These are phyloP conservation scores for Pleurotus cornucopiae DNA, from an alignment of 768 basidiomycete species.

Conservation along the genomic window DNA sequence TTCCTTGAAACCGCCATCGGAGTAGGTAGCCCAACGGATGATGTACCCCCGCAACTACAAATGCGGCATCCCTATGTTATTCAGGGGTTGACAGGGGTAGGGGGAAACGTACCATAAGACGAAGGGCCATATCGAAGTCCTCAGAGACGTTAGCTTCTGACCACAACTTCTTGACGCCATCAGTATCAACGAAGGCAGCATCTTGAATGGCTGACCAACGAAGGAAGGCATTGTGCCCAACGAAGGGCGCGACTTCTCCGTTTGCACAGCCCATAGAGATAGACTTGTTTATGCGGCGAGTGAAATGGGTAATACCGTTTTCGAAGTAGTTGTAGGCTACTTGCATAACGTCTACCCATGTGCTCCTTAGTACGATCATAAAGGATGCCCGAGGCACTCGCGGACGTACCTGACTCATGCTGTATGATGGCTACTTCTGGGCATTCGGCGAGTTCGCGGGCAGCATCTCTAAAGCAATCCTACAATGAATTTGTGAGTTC, in stretches of 20 bases:
- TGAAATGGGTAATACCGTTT: slow-evolving; percentile 87
- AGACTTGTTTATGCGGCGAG: slow-evolving; percentile 78
- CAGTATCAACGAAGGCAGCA: slow-evolving; percentile 70
- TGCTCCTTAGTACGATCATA: not conserved
- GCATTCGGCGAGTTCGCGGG: slow-evolving; percentile 76
- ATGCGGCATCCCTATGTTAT: not conserved
- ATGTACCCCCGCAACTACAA: slow-evolving; percentile 57
- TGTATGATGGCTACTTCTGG: slow-evolving; percentile 88
- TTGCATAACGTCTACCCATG: slow-evolving; percentile 72
- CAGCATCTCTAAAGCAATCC: slow-evolving; percentile 90
- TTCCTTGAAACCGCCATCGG: slow-evolving; percentile 83
- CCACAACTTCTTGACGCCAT: slow-evolving; percentile 73
- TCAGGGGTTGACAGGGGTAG: not conserved
- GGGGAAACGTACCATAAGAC: slow-evolving; percentile 39
- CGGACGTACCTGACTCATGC: slow-evolving; percentile 70
- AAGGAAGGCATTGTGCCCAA: slow-evolving; percentile 86
- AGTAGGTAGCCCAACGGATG: slow-evolving; percentile 86
- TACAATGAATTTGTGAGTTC: slow-evolving; percentile 17
- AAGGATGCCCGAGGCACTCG: not conserved
- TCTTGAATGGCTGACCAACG: slow-evolving; percentile 90
- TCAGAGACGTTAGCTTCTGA: slow-evolving; percentile 80
- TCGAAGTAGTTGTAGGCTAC: slow-evolving; percentile 89
- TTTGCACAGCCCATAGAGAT: slow-evolving; percentile 80
- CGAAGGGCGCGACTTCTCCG: slow-evolving; percentile 79
- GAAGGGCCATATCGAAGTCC: slow-evolving; percentile 78